phyloP scores from a whole-genome alignment of 2,329 filamentous ascomycete genomes.

The Salinomyces thailandicus region DNA sequence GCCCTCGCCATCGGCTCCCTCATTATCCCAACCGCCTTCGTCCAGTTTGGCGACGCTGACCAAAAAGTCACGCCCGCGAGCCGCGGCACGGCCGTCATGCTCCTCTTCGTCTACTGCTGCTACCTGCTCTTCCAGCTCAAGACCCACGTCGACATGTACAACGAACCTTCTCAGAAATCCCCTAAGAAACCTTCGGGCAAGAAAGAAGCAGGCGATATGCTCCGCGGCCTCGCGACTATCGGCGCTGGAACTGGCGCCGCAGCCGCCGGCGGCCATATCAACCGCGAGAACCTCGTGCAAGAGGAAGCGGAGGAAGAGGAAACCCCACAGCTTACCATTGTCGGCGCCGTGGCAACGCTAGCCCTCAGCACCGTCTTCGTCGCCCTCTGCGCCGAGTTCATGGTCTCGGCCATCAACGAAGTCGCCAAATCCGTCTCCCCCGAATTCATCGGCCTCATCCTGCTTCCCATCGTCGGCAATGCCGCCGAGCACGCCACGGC shows the following conservation, averaged over 20 bases:
- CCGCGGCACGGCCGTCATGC: constrained; percentile 64
- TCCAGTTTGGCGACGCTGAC: constrained; percentile 21
- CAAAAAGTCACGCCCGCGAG: constrained; percentile 40
- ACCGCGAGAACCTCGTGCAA: constrained; percentile 38
- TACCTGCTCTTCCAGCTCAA: constrained; percentile 89
- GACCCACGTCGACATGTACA: constrained; percentile 72
- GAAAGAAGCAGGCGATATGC: constrained; percentile 40
- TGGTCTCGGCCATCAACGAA: constrained; percentile 50
- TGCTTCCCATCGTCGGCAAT: constrained; percentile 56
- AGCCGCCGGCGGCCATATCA: constrained; percentile 39
- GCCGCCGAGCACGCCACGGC: constrained; percentile 57
- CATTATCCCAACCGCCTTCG: constrained; percentile 73
- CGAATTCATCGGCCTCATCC: constrained; percentile 53
- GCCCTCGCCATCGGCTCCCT: constrained; percentile 69
- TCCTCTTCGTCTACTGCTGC: constrained; percentile 70
- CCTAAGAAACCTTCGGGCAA: constrained; percentile 43
- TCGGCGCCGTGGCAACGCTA: constrained; percentile 63
- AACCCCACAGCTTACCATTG: constrained; percentile 60
- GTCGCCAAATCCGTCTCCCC: constrained; percentile 44
- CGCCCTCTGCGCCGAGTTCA: constrained; percentile 61
- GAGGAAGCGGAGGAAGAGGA: constrained; percentile 61
- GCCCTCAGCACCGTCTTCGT: constrained; percentile 65
- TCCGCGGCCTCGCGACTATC: constrained; percentile 42
- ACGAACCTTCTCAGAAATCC: constrained; percentile 66
- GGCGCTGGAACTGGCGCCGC: constrained; percentile 44